Conservation (phyloP, 2,329 filamentous ascomycete genomes). For the Cordyceps farinosa region DNA sequence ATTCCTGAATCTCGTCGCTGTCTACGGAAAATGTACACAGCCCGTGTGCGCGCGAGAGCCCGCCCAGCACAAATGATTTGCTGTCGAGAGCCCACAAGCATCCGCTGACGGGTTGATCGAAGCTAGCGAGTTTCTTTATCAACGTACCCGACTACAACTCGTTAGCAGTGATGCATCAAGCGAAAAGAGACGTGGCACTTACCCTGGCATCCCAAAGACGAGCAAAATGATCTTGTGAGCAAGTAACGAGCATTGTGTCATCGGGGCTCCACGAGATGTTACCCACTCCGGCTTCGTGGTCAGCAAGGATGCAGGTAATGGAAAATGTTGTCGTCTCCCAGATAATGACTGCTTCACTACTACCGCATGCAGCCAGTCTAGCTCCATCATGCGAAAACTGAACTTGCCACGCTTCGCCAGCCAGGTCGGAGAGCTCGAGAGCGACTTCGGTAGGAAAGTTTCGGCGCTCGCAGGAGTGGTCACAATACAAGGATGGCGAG, state of each 20-base stretch:
- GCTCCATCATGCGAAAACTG: constrained; percentile 85
- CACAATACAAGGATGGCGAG: constrained; percentile 81
- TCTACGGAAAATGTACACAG: constrained; percentile 68
- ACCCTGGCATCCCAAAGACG: constrained; percentile 72
- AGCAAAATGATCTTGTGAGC: constrained; percentile 69
- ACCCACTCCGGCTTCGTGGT: constrained; percentile 68
- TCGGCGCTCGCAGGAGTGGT: constrained; percentile 77
- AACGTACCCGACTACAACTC: constrained; percentile 55
- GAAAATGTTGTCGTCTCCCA: constrained; percentile 74
- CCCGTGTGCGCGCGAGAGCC: constrained; percentile 63
- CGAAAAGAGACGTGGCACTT: constrained; percentile 29
- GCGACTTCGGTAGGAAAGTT: constrained; percentile 74
- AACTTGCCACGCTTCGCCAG: constrained; percentile 86
- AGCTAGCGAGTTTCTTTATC: constrained; percentile 62
- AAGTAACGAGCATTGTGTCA: constrained; percentile 80
- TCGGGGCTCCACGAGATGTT: constrained; percentile 91
- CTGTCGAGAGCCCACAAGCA: constrained; percentile 87
- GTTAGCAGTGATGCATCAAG: constrained; percentile 22
- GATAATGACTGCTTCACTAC: constrained; percentile 70
- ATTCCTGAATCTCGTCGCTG: constrained; percentile 61
- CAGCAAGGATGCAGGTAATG: constrained; percentile 57
- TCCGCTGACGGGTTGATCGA: constrained; percentile 80
- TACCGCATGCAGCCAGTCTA: constrained; percentile 77
- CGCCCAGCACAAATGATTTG: constrained; percentile 72
- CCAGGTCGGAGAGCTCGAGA: constrained; percentile 67